Conservation (phyloP, 495 filamentous ascomycete species). For the Pyrenula aspistea region DNA sequence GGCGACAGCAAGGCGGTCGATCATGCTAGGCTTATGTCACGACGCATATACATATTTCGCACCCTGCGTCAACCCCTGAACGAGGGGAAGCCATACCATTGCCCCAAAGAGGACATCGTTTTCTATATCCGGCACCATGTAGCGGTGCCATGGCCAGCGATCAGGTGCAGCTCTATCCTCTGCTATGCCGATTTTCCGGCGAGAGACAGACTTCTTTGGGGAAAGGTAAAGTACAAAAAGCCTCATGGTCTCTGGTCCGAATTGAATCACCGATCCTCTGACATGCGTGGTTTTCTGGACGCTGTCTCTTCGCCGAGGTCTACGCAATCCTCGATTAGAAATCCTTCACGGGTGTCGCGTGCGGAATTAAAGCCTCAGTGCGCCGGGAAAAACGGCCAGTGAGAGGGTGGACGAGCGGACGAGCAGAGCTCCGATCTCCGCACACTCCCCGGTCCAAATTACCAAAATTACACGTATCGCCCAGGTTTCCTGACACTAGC, state of each 20-base stretch:
- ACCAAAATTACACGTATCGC: neutral
- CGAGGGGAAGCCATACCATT: neutral
- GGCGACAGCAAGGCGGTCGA: neutral
- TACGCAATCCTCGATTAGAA: neutral
- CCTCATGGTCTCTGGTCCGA: neutral
- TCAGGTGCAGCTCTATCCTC: neutral
- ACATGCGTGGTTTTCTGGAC: neutral
- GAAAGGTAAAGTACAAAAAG: neutral
- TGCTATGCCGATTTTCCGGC: neutral
- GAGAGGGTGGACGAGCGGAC: neutral
- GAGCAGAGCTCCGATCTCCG: neutral
- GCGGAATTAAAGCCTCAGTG: neutral
- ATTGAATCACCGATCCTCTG: neutral
- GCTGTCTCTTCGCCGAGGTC: neutral
- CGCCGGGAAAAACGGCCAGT: neutral
- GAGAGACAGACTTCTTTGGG: neutral
- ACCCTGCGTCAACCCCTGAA: neutral
- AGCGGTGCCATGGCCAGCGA: neutral
- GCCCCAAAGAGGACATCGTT: neutral
- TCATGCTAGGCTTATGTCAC: neutral
- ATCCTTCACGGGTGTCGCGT: neutral
- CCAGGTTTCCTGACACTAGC: neutral
- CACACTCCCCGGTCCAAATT: neutral
- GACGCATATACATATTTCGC: neutral
- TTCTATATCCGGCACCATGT: neutral